Base-by-base conservation (phyloP, 176 grass and related monocot genomes). In the Eleusine coracana region DNA sequence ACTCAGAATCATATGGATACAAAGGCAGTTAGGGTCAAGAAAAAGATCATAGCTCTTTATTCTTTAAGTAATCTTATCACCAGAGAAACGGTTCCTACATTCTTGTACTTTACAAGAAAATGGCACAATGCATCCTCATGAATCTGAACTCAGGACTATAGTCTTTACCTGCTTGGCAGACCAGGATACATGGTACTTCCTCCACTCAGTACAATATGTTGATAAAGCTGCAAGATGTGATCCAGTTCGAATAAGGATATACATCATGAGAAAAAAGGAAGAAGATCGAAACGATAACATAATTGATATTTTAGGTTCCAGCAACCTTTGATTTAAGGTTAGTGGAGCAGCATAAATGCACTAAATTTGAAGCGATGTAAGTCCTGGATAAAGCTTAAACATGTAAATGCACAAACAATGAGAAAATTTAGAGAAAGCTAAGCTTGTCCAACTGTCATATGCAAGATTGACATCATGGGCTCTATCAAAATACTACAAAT, bases 151-250 rank as follows among this genome's bases (percentile, higher is more conserved):
- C 1, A 69, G 5, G 39, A 82, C 31, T 80, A 65, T 34, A 59
- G 61, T 86, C 77, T 80, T 14, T 87, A 93, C 96, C 96, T 72
- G 76, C 96, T 98, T 76, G 93, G 96, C 23, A 98, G 79, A 79
- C 96, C 93, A 95, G 93, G 93, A 84, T 93, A 98, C 93, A 93
- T 96, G 71, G 96, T 96, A 85, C 91, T 98, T 86, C 96, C 93
- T 66, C 96, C 96, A 90, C 93, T 98, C 6, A 98, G 83, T 71
- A 98, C 96, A 7, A 98, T 93, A 80, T 96, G 93, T 84, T 96
- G 89, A 62, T 95, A 98, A 74, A 98, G 88, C 93, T 98, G 85
- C 20, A 31, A 89, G 85, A 88, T 74, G 70, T 80, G 77, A 89
- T 67, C 49, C 48, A 49, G 58, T 40, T 40, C 44, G 74, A 74